Conservation (phyloP, 345 rosid genomes). For the Schrenkiella parvula region DNA sequence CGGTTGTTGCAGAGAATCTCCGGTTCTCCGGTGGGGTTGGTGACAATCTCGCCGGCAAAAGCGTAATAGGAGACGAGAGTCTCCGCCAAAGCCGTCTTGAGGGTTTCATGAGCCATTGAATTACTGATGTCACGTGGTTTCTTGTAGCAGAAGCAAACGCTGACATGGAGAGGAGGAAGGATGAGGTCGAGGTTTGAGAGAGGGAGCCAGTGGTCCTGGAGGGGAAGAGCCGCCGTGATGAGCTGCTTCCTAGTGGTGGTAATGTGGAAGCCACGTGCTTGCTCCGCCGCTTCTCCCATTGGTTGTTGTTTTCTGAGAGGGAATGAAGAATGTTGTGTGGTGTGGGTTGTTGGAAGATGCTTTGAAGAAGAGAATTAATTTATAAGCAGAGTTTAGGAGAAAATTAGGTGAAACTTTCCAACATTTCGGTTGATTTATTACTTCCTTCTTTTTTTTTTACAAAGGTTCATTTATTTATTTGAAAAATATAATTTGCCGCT, state of each 20-base stretch:
- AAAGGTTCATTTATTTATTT: too few species aligned
- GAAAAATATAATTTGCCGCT: too few species aligned
- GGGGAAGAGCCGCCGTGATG: background rate
- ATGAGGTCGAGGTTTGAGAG: constrained; percentile 83
- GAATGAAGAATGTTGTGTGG: constrained; percentile 5
- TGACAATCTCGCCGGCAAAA: constrained; percentile 58
- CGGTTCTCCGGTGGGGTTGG: constrained; percentile 54
- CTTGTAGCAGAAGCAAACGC: constrained; percentile 62
- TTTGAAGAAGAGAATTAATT: constrained; percentile 2
- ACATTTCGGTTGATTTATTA: background rate
- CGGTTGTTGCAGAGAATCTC: constrained; percentile 79
- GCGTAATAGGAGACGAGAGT: constrained; percentile 63
- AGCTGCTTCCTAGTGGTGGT: background rate
- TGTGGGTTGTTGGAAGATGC: constrained; percentile 7
- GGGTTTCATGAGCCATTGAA: background rate
- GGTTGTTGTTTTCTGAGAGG: background rate
- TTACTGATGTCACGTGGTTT: background rate
- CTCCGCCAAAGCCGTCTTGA: constrained; percentile 57
- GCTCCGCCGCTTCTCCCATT: constrained; percentile 21
- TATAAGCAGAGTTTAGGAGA: constrained; percentile 11
- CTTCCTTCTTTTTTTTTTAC: too few species aligned
- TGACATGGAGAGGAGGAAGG: constrained; percentile 56
- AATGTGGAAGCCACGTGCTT: background rate
- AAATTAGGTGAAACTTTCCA: constrained; percentile 3
- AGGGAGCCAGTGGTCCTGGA: constrained; percentile 31